Base-by-base conservation (phyloP, 371 early-diverging fungal genomes). In the Rhizopus sp. region DNA sequence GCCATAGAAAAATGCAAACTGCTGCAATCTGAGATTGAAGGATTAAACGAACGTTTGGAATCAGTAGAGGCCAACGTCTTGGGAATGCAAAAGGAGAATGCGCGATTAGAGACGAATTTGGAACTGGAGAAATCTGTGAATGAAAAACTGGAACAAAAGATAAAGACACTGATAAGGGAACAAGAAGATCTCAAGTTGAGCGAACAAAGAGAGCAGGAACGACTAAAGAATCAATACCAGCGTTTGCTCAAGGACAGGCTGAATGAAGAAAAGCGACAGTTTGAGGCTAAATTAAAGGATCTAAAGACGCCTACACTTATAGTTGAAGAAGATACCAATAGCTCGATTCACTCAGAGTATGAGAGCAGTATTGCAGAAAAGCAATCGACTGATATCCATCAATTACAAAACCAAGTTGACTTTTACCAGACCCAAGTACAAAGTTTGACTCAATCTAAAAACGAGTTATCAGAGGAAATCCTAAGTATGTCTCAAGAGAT, bases 401-500 rank as follows among this genome's bases (percentile, higher is more conserved):
- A 86, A 35, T 62, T 87, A 34, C 88, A 89, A 57, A 86, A 88
- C 15, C 91, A 91, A 60, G 62, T 90, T 5, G 68, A 74, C 17
- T 82, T 88, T 29, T 75, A 91, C 53, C 86, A 86, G 34, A 76
- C 80, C 7, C 93, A 91, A 59, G 63, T 90, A 15, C 77, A 82
- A 32, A 74, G 83, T 49, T 73, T 85, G 6, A 78, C 79, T 9
- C 83, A 85, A 64, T 83, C 86, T 31, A 69, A 89, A 71, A 89
- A 90, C 61, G 91, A 91, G 47, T 67, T 92, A 1, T 83, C 90
- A 1, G 88, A 90, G 32, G 93, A 92, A 52, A 67, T 90, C 10
- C 77, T 89, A 1, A 72, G 75, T 41, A 65, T 88, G 60, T 82
- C 88, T 0, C 68, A 77, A 41, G 86, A 89, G 53, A 59, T 82